Percentiles rank a stretch among this genome's conserved stretches.
Conservation (phyloP, 2,329 filamentous ascomycete species). For the Paracorniculantispora psalliotae region DNA sequence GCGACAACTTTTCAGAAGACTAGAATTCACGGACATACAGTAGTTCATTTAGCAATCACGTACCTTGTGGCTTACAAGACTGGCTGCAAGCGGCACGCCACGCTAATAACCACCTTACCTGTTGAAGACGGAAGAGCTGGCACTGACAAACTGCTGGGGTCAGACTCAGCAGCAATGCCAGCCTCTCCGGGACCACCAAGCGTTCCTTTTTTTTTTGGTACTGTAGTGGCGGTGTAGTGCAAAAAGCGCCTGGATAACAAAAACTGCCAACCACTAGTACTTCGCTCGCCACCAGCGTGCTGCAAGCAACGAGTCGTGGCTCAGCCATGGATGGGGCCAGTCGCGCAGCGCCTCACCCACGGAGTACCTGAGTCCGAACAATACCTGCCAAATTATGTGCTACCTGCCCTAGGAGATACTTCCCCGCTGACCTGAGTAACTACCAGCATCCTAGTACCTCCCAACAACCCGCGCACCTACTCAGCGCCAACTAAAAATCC, state of each 20-base stretch:
- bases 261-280: neutral
- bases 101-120: too few species aligned
- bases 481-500: constrained; percentile 18
- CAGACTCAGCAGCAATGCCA: too few species aligned
- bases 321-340: neutral
- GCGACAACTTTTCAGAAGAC: neutral
- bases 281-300: neutral
- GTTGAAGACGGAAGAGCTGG: neutral
- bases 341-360: neutral
- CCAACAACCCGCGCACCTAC: constrained; percentile 10
- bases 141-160: neutral
- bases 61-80: neutral
- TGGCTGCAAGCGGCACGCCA: neutral
- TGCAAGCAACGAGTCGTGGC: neutral
- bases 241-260: neutral
- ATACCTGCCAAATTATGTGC: neutral
- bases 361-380: too few species aligned
- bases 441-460: neutral
- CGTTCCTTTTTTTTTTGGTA: too few species aligned
- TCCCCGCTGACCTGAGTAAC: neutral
- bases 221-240: neutral
- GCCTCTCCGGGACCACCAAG: too few species aligned
- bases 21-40: too few species aligned
- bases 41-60: too few species aligned
- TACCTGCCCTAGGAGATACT: neutral